A percentile compares a stretch with the other conserved stretches of the same genome.
Evolutionary conservation across 2,329 filamentous ascomycete species (phyloP).

Genomic region (Monilinia polystroma): DNA sequence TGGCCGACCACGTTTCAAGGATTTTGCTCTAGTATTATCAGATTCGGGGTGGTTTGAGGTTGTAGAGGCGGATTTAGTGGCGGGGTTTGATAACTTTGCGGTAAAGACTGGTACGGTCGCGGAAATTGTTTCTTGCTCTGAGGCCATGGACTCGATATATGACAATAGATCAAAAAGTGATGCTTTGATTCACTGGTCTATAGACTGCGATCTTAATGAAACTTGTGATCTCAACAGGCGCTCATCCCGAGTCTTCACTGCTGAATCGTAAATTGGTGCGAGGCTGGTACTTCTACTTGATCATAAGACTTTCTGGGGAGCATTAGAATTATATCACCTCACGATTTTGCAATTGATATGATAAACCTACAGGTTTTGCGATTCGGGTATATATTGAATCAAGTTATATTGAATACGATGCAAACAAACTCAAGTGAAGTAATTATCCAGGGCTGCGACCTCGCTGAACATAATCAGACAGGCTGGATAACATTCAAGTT

Average conservation of each 20-base stretch:
- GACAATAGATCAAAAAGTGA: constrained; percentile 1
- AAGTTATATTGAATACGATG: constrained; percentile 1
- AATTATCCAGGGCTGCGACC: constrained; percentile 18
- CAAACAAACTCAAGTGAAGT: constrained; percentile 10
- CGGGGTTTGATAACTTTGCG: constrained; percentile 31
- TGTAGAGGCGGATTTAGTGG: constrained; percentile 27
- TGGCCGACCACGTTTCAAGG: constrained; percentile 37
- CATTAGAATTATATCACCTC: constrained; percentile 23
- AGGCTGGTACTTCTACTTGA: constrained; percentile 27
- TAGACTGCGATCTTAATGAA: constrained; percentile 25
- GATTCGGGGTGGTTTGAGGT: constrained; percentile 27
- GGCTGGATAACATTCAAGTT: constrained; percentile 14
- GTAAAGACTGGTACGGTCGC: constrained; percentile 32
- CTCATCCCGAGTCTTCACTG: constrained; percentile 33
- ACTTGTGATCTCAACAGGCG: constrained; percentile 27
- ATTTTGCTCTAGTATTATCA: constrained; percentile 33
- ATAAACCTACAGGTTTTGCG: constrained; percentile 18
- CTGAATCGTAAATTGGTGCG: constrained; percentile 23
- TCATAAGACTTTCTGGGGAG: constrained; percentile 26
- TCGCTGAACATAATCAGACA: constrained; percentile 24
- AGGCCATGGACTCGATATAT: constrained; percentile 35
- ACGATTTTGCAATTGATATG: constrained; percentile 14
- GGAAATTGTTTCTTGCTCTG: constrained; percentile 35
- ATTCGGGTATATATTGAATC: constrained; percentile 11
- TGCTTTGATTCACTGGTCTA: constrained; percentile 7